Conservation (phyloP, 805 yeast species). For the Candida tibetensis region DNA sequence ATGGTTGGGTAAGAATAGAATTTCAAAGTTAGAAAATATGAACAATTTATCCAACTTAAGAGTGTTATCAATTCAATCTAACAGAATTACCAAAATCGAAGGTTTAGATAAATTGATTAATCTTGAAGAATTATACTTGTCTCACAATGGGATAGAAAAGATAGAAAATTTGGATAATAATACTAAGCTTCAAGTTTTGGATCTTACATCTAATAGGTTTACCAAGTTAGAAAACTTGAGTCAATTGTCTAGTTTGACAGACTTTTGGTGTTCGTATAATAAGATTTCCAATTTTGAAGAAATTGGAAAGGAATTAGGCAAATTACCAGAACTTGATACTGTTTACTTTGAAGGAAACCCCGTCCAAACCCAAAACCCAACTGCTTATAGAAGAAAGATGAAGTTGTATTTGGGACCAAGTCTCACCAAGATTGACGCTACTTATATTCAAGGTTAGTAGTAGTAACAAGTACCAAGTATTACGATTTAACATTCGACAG, state of each 20-base stretch:
- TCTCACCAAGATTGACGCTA: constrained; percentile 86
- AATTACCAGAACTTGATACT: constrained; percentile 67
- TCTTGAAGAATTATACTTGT: constrained; percentile 81
- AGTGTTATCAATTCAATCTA: constrained; percentile 85
- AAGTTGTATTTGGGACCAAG: constrained; percentile 68
- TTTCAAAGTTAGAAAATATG: constrained; percentile 62
- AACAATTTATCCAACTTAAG: constrained; percentile 57
- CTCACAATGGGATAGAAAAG: constrained; percentile 74
- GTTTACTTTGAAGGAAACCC: constrained; percentile 96
- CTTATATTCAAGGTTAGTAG: constrained; percentile 45
- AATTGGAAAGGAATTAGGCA: constrained; percentile 61
- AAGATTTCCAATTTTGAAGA: constrained; percentile 65
- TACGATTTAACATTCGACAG: too few relatives aligned
- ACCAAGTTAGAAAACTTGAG: constrained; percentile 57
- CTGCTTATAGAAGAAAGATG: constrained; percentile 82
- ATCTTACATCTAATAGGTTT: constrained; percentile 75
- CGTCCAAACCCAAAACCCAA: constrained; percentile 65
- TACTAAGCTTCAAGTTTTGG: constrained; percentile 65
- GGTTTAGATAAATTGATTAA: constrained; percentile 70
- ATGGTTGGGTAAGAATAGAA: constrained; percentile 91
- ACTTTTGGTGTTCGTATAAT: constrained; percentile 90
- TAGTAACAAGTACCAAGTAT: too few relatives aligned
- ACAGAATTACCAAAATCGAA: constrained; percentile 72
- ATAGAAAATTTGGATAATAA: constrained; percentile 79
- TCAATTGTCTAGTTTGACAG: constrained; percentile 73